phyloP scores from a whole-genome alignment of 2,329 filamentous ascomycete genomes.

The Microcera coccophila region DNA sequence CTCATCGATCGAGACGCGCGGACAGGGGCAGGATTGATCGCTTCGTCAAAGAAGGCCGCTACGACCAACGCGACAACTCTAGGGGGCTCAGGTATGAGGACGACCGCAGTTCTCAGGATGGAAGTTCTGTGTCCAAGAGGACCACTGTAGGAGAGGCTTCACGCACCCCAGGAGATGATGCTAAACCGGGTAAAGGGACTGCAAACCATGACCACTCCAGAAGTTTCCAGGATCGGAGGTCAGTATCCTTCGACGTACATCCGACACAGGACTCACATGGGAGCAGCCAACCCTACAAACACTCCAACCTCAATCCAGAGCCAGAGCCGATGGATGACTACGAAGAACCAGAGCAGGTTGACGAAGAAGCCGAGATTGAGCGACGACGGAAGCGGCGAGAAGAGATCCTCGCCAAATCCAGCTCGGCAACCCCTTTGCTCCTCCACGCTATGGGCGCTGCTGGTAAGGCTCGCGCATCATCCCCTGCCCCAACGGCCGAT shows the following conservation, averaged over 20 bases:
- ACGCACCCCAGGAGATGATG: slow-evolving; percentile 57
- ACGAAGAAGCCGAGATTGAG: slow-evolving; percentile 80
- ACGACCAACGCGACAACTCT: slow-evolving; percentile 18
- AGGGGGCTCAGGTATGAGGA: slow-evolving; percentile 40
- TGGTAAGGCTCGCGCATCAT: slow-evolving; percentile 50
- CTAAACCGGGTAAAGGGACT: slow-evolving; percentile 62
- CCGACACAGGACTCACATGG: slow-evolving; percentile 9
- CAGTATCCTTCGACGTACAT: background rate
- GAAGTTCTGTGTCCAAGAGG: slow-evolving; percentile 60
- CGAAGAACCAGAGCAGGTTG: slow-evolving; percentile 58
- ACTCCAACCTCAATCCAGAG: slow-evolving; percentile 21
- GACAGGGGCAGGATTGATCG: slow-evolving; percentile 35
- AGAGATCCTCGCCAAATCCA: slow-evolving; percentile 79
- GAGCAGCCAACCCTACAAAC: slow-evolving; percentile 12
- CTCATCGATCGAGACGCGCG: slow-evolving; percentile 38
- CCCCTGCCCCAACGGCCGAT: slow-evolving; percentile 50
- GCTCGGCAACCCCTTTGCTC: slow-evolving; percentile 67
- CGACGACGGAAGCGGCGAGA: slow-evolving; percentile 79
- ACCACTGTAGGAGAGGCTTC: slow-evolving; percentile 56
- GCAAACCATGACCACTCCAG: slow-evolving; percentile 20
- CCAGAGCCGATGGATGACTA: slow-evolving; percentile 41
- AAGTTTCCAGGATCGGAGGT: slow-evolving; percentile 18
- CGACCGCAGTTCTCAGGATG: slow-evolving; percentile 43
- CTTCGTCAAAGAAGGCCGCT: slow-evolving; percentile 29
- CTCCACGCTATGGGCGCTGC: slow-evolving; percentile 68